phyloP scores from a whole-genome alignment of 495 filamentous ascomycete species.

The Hypoxylon lienhwacheense region DNA sequence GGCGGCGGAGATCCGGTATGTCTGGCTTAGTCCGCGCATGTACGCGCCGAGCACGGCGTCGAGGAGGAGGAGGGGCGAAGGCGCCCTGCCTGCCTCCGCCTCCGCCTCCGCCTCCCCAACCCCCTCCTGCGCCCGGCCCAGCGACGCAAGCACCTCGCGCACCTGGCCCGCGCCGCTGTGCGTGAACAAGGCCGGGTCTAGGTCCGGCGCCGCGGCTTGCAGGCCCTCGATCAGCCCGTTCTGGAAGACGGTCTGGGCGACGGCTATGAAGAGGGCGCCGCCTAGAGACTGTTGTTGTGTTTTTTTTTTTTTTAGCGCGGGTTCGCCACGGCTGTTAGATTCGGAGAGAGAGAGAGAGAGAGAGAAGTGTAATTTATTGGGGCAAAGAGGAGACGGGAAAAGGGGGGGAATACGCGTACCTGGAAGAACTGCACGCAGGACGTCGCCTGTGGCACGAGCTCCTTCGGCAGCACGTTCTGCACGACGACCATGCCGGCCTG shows the following conservation, averaged over 20 bases:
- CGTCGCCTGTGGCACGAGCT: constrained; percentile 64
- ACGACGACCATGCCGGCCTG: constrained; percentile 57
- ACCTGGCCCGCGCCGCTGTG: constrained; percentile 51
- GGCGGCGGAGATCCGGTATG: constrained; percentile 50
- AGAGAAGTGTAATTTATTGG: too few relatives aligned
- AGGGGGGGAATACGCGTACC: background rate
- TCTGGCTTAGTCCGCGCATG: constrained; percentile 46
- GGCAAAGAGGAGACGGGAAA: background rate
- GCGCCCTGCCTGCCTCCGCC: too few relatives aligned
- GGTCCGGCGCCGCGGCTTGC: constrained; percentile 29
- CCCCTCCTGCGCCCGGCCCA: constrained; percentile 38
- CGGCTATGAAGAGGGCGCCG: constrained; percentile 68
- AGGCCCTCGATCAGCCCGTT: constrained; percentile 55
- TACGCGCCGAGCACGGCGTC: constrained; percentile 48
- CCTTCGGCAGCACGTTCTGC: constrained; percentile 48
- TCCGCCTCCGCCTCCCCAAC: too few relatives aligned
- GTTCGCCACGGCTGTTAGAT: background rate
- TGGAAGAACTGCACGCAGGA: constrained; percentile 69
- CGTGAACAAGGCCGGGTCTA: constrained; percentile 45
- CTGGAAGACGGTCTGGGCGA: constrained; percentile 67
- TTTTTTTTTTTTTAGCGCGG: background rate
- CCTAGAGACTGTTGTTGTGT: constrained; percentile 51
- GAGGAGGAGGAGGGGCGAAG: too few relatives aligned
- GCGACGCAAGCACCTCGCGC: constrained; percentile 36
- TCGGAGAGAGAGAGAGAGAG: background rate